phyloP scores from a whole-genome alignment of 257 asterid genomes.

The Lithospermum erythrorhizon region DNA sequence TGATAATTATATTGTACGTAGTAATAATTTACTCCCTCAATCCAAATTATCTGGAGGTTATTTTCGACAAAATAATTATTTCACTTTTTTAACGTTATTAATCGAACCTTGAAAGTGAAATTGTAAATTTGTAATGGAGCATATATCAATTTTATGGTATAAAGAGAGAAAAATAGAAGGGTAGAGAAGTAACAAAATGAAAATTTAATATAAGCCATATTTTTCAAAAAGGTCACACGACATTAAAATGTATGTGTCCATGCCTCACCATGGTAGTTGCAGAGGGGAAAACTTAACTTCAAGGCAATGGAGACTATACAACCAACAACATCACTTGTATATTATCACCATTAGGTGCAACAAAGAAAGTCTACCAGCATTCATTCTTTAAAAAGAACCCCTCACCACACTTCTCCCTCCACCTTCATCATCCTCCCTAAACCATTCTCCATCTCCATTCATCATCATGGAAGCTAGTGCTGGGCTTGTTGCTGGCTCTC shows the following conservation, averaged over 20 bases:
- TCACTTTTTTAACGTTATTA: too few species aligned
- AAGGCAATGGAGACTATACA: conserved; percentile 92
- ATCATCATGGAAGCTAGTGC: conserved; percentile 81
- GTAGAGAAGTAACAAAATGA: too few species aligned
- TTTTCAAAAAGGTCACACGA: neutral
- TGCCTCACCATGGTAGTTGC: conserved; percentile 27
- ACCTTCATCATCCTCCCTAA: conserved; percentile 3
- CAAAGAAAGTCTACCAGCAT: conserved; percentile 4
- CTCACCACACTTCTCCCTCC: conserved; percentile 13
- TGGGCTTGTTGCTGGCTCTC: conserved; percentile 95
- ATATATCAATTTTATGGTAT: too few species aligned
- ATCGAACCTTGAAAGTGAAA: too few species aligned
- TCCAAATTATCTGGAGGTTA: too few species aligned
- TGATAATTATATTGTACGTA: too few species aligned
- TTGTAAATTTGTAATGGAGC: too few species aligned
- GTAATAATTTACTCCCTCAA: too few species aligned
- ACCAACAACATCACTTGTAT: conserved; percentile 33
- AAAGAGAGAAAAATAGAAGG: too few species aligned
- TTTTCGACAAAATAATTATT: too few species aligned
- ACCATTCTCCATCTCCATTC: neutral
- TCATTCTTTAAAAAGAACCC: conserved; percentile 35
- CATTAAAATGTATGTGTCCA: conserved; percentile 5
- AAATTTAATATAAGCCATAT: too few species aligned
- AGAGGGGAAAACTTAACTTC: conserved; percentile 52
- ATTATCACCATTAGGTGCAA: conserved; percentile 37